Evolutionary conservation across 202 grass and related monocot species (phyloP).

Genomic region (Zoysia matrella): DNA sequence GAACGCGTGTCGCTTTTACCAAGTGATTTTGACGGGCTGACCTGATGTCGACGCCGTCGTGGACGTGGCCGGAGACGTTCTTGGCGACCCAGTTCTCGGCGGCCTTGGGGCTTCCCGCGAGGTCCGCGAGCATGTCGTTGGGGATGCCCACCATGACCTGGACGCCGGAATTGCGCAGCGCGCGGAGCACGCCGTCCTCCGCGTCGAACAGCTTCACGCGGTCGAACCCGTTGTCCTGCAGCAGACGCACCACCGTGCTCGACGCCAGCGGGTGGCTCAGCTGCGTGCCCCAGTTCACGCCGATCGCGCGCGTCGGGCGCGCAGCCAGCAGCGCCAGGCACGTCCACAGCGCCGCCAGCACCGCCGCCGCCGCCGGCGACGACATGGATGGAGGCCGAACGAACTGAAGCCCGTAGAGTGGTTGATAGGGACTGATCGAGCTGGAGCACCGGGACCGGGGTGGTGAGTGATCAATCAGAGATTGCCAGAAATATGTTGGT

Average conservation of each 20-base stretch:
- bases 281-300: no score
- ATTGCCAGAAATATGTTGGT: no score
- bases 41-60: conserved; percentile 91
- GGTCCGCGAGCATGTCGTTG: conserved; percentile 74
- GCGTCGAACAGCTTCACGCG: conserved; percentile 96
- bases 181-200: conserved; percentile 57
- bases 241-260: conserved; percentile 40
- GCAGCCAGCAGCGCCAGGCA: conserved; percentile 37
- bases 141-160: conserved; percentile 99
- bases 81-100: conserved; percentile 76
- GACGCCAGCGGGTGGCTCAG: no score
- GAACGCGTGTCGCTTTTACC: background rate
- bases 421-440: no score
- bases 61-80: conserved; percentile 77
- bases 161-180: conserved; percentile 59
- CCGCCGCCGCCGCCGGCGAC: no score
- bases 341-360: conserved; percentile 17
- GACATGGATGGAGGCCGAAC: no score
- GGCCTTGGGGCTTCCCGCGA: conserved; percentile 54
- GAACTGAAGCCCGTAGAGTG: no score
- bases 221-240: conserved; percentile 80
- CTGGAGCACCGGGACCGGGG: no score
- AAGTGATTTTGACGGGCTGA: background rate
- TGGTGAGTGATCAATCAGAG: no score
- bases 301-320: no score